These are phyloP conservation scores for Beauveria bassiana DNA, from an alignment of 2,329 filamentous ascomycete species.

Conservation along the genomic window DNA sequence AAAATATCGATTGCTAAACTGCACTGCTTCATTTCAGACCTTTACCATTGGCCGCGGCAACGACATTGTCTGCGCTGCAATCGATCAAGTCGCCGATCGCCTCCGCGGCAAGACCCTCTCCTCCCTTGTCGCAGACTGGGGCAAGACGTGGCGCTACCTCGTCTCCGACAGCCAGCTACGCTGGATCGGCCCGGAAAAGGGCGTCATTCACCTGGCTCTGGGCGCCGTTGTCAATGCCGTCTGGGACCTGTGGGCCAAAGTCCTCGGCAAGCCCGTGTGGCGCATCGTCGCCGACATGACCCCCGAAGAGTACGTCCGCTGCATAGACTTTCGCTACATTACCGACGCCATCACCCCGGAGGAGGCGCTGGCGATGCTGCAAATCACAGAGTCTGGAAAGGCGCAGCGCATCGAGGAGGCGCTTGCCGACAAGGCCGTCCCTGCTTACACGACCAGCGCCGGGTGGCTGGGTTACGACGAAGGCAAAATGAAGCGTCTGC, in stretches of 20 bases:
- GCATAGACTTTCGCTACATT: slow-evolving; percentile 93
- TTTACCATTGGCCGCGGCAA: slow-evolving; percentile 87
- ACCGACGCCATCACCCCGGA: slow-evolving; percentile 85
- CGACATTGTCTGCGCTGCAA: slow-evolving; percentile 83
- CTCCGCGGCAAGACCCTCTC: slow-evolving; percentile 69
- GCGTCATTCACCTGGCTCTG: slow-evolving; percentile 85
- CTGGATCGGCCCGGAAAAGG: slow-evolving; percentile 93
- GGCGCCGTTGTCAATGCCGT: slow-evolving; percentile 84
- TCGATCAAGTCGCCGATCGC: slow-evolving; percentile 68
- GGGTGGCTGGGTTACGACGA: slow-evolving; percentile 89
- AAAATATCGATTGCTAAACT: background rate
- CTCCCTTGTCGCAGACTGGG: slow-evolving; percentile 73
- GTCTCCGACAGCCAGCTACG: slow-evolving; percentile 84
- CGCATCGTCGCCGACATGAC: slow-evolving; percentile 83
- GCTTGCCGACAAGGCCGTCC: slow-evolving; percentile 65
- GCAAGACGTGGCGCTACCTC: slow-evolving; percentile 83
- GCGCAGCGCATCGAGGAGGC: slow-evolving; percentile 65
- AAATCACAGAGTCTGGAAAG: slow-evolving; percentile 59
- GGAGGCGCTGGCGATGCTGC: slow-evolving; percentile 68
- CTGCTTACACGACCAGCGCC: slow-evolving; percentile 83
- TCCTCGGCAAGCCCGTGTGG: slow-evolving; percentile 81
- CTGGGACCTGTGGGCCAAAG: slow-evolving; percentile 95
- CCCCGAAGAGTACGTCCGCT: slow-evolving; percentile 76
- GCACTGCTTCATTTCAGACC: slow-evolving; percentile 22
- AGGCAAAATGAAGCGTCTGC: slow-evolving; percentile 71